Conservation (phyloP, 371 early-diverging fungal species). For the Mucor saturninus region DNA sequence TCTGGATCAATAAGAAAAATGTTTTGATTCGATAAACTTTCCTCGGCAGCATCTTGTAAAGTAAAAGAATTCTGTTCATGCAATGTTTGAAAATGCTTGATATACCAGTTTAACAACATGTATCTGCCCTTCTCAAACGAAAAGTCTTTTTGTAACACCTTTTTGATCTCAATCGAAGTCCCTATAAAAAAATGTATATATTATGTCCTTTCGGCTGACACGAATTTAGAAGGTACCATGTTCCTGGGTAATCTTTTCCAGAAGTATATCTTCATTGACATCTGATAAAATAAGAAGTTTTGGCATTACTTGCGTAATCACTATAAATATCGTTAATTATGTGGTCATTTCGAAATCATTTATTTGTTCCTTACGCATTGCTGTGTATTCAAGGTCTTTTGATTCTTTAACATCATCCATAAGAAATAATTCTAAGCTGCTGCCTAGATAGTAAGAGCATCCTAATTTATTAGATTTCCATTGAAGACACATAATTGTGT, state of each 20-base stretch:
- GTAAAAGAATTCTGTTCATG: slow-evolving; percentile 4
- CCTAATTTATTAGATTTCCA: slow-evolving; percentile 50
- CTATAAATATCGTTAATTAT: neutral
- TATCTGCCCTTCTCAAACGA: slow-evolving; percentile 51
- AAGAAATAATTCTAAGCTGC: slow-evolving; percentile 47
- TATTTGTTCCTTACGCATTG: slow-evolving; percentile 35
- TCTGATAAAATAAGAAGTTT: slow-evolving; percentile 14
- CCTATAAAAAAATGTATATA: slow-evolving; percentile 8
- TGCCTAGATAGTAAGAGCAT: slow-evolving; percentile 56
- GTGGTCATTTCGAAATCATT: neutral
- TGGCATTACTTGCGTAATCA: slow-evolving; percentile 14
- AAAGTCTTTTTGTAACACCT: slow-evolving; percentile 61
- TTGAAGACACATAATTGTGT: slow-evolving; percentile 53
- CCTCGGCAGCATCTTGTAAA: neutral
- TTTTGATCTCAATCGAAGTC: slow-evolving; percentile 36
- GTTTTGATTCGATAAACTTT: neutral
- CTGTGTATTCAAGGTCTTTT: slow-evolving; percentile 35
- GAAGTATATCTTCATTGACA: neutral
- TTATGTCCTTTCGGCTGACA: too few relatives aligned
- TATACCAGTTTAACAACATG: slow-evolving; percentile 31
- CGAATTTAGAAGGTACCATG: slow-evolving; percentile 3
- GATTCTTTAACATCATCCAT: slow-evolving; percentile 64
- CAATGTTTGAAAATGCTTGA: slow-evolving; percentile 6
- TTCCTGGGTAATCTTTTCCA: slow-evolving; percentile 1
- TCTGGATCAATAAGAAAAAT: slow-evolving; percentile 26